Conservation (phyloP, 257 asterid genomes). For the Echium plantagineum region DNA sequence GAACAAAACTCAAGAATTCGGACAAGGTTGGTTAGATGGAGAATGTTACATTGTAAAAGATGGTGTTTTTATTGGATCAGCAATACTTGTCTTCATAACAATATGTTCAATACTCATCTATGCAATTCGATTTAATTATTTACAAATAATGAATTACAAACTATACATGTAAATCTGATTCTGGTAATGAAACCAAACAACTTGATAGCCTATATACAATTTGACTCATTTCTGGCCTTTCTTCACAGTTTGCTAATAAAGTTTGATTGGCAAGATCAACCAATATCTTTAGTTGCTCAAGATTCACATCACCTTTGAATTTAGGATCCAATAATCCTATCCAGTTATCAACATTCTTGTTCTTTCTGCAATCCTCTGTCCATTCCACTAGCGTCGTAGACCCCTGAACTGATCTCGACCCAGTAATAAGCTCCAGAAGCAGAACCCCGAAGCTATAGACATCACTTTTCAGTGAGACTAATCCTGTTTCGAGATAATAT, state of each 20-base stretch:
- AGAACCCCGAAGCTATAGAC: slow-evolving; percentile 72
- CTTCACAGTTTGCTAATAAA: slow-evolving; percentile 32
- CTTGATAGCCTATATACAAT: slow-evolving; percentile 36
- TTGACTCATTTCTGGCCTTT: slow-evolving; percentile 54
- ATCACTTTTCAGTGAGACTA: slow-evolving; percentile 57
- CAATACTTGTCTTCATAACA: slow-evolving; percentile 34
- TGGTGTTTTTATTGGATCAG: slow-evolving; percentile 56
- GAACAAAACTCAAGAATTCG: slow-evolving; percentile 45
- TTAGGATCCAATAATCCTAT: slow-evolving; percentile 47
- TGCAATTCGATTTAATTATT: too few species aligned
- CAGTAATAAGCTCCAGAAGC: slow-evolving; percentile 58
- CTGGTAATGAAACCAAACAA: slow-evolving; percentile 28
- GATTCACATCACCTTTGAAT: slow-evolving; percentile 24
- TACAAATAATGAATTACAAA: too few species aligned
- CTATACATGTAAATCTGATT: neutral
- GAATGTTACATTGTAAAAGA: slow-evolving; percentile 70
- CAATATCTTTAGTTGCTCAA: slow-evolving; percentile 35
- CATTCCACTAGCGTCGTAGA: slow-evolving; percentile 59
- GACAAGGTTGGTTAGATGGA: slow-evolving; percentile 85
- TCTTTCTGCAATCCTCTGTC: slow-evolving; percentile 46
- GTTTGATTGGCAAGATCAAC: slow-evolving; percentile 50
- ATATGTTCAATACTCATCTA: slow-evolving; percentile 39
- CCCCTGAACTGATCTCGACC: slow-evolving; percentile 56
- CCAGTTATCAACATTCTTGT: slow-evolving; percentile 28
- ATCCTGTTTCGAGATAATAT: slow-evolving; percentile 44